Evolutionary conservation across 2,329 filamentous ascomycete species (phyloP).

Genomic region (Fusarium palustre): DNA sequence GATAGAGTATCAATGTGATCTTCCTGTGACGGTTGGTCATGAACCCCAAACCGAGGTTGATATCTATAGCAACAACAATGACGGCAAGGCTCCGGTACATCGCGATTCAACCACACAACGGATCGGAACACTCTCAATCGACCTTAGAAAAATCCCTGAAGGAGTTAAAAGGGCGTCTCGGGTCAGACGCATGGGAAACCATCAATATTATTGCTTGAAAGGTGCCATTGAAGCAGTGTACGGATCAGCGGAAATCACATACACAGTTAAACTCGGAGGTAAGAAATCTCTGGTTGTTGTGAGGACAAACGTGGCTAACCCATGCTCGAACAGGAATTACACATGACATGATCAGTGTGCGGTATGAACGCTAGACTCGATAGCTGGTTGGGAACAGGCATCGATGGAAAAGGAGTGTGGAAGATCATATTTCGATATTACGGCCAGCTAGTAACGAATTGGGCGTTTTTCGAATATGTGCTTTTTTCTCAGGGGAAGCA

Average conservation of each 20-base stretch:
- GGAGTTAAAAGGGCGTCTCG: conserved; percentile 49
- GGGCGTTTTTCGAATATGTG: not conserved
- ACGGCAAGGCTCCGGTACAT: conserved; percentile 49
- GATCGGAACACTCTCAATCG: conserved; percentile 53
- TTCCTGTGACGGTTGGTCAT: conserved; percentile 52
- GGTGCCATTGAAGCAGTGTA: conserved; percentile 55
- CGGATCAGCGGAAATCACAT: conserved; percentile 55
- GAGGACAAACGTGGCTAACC: conserved; percentile 18
- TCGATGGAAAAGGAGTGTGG: conserved; percentile 6
- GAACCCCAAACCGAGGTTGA: conserved; percentile 54
- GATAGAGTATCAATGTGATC: conserved; percentile 55
- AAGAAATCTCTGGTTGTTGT: conserved; percentile 5
- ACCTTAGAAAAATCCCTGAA: conserved; percentile 51
- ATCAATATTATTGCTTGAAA: conserved; percentile 54
- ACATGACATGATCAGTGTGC: conserved; percentile 53
- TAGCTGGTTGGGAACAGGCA: not conserved
- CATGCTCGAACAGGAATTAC: conserved; percentile 48
- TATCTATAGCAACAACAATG: conserved; percentile 53
- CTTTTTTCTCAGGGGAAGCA: not conserved
- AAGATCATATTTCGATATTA: conserved; percentile 2
- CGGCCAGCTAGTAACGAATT: not conserved
- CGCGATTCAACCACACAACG: conserved; percentile 46
- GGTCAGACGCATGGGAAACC: conserved; percentile 52
- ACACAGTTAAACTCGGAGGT: conserved; percentile 55
- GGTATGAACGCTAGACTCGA: conserved; percentile 47